Evolutionary conservation across 192 early-diverging fungal species (phyloP), one percentile per base, ranked within the genome.

Genomic region (Lobosporangium transversale): DNA sequence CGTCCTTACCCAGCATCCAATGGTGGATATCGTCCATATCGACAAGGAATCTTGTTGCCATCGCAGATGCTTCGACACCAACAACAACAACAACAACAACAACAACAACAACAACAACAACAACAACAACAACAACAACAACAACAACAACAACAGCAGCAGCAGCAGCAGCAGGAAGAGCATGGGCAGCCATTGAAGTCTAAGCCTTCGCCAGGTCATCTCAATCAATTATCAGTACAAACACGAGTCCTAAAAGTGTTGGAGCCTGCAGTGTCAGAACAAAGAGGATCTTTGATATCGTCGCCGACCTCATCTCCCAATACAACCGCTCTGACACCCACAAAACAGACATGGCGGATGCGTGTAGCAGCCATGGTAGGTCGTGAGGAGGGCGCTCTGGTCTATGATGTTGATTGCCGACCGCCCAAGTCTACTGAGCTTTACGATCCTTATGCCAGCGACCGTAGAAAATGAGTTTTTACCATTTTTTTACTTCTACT

Each of bases 361-460:
- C 21, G 42, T 1, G 48, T 37, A 8, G 45, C 59, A 15, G 37
- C 32, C 40, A 37, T 31, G 7, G 31, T 27, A 11, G 37, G 54
- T 17, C 60, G 27, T 31, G 45, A 26, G 36, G 36, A 21, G 3
- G 2, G 18, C 4, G 45, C 37, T 18, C 12, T 48, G 7, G 71
- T 75, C 2, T 61, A 75, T 31, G 63, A 75, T 42, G 63, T 75
- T 15, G 71, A 75, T 31, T 40, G 58, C 47, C 58, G 71, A 48
- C 71, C 71, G 3, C 71, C 71, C 0, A 59, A 75, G 33, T 75
- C 71, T 4, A 55, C 61, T 7, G 71, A 75, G 44, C 52, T 75
- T 7, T 75, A 61, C 20, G 63, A 75, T 50, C 71, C 71, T 1
- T 58, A 75, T 33, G 69, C 58, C 20, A 3, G 32, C 30, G n/a